Conservation (phyloP, 2,329 filamentous ascomycete species). For the Ascochyta clinopodiicola region DNA sequence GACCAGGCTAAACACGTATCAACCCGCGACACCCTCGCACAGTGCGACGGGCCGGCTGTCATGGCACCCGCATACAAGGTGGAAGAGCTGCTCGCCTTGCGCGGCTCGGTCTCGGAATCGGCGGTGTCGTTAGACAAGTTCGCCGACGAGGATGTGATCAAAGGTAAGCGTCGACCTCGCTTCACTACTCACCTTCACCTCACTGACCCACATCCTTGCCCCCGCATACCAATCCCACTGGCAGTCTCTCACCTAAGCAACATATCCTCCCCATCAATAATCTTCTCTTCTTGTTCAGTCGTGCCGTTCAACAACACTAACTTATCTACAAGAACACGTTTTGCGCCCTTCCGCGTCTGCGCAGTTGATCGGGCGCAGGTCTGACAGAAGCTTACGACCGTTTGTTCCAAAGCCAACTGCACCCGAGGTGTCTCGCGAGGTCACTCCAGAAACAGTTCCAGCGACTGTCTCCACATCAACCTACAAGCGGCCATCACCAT, state of each 20-base stretch:
- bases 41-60: slow-evolving; percentile 10
- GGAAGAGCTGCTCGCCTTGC: slow-evolving; percentile 50
- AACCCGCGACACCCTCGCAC: background rate
- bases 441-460: slow-evolving; percentile 19
- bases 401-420: slow-evolving; percentile 25
- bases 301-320: slow-evolving; percentile 10
- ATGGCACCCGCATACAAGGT: slow-evolving; percentile 50
- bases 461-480: slow-evolving; percentile 22
- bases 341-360: slow-evolving; percentile 50
- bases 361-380: slow-evolving; percentile 32
- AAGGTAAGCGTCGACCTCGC: slow-evolving; percentile 42
- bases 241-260: background rate
- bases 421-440: slow-evolving; percentile 19
- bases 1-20: background rate
- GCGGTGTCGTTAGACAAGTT: slow-evolving; percentile 52
- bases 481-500: slow-evolving; percentile 54
- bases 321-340: slow-evolving; percentile 45
- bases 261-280: background rate
- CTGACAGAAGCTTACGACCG: slow-evolving; percentile 35
- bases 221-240: background rate
- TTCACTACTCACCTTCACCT: slow-evolving; percentile 24
- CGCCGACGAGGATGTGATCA: slow-evolving; percentile 51
- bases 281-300: background rate
- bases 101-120: slow-evolving; percentile 51
- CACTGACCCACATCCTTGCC: slow-evolving; percentile 8